Base-by-base conservation (phyloP, 495 filamentous ascomycete genomes). In the Neurospora sp. region DNA sequence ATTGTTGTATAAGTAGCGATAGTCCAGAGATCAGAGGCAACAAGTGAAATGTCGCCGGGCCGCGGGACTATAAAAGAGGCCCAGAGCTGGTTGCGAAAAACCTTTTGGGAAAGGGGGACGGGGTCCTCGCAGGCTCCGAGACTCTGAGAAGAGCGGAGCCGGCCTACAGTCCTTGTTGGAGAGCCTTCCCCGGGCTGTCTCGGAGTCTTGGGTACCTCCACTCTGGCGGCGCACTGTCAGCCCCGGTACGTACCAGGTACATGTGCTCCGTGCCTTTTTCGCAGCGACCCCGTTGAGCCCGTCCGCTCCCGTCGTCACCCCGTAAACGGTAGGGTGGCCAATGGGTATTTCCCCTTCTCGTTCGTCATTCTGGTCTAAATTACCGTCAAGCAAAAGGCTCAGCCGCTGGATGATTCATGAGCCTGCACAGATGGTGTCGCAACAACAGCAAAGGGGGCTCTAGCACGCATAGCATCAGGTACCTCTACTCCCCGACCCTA, bases 61-160 rank as follows among this genome's bases (percentile, higher is more conserved):
- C 53, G 53, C 53, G 5, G 53, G 53, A 27, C 22, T 61, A 61
- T 75, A 72, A 72, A 48, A 70, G n/a, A 70, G 22, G 48, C 31
- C 10, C 20, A 27, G 22, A 35, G 12, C 3, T 16, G 53, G 12
- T 7, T 16, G 53, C 53, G 27, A 66, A 66, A 66, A 35, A 14
- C 14, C 12, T 66, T 35, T 66, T 27, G 27, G 37, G 42, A 37
- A 61, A 48, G 72, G 72, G 70, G 31, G 69, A 71, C 76, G 76
- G 76, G 53, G 66, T 69, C 37, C 76, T 76, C 73, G 71, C 73
- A 75, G 41, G 66, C 70, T 68, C 76, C 76, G 77, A 76, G 75
- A 66, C 27, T 61, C 53, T 66, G 12, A 61, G 53, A 59, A 37
- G 53, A 66, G 53, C 35, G 53, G 53, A 37, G 53, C 53, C 53